These are phyloP conservation scores for Pseudomicrostroma phylloplanum DNA, from an alignment of 1,284 basidiomycete species.

Conservation along the genomic window DNA sequence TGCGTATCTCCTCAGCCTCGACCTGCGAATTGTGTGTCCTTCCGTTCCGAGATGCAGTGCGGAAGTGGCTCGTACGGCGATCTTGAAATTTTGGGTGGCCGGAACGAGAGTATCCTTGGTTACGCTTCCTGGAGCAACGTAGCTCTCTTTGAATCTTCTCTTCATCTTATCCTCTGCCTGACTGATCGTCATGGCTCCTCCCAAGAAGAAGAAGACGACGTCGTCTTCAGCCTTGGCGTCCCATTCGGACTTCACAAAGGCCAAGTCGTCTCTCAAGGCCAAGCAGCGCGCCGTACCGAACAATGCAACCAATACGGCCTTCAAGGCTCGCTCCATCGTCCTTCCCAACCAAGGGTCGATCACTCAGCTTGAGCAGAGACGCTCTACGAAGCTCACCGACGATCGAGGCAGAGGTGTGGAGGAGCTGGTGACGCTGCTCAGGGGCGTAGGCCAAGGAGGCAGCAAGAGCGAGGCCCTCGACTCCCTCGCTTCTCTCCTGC, in stretches of 20 bases:
- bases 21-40: too few species aligned
- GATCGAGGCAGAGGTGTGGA: slow-evolving; percentile 9
- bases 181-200: background rate
- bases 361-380: slow-evolving; percentile 1
- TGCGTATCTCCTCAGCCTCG: too few species aligned
- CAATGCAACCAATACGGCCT: slow-evolving; percentile 16
- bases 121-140: too few species aligned
- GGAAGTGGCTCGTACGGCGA: too few species aligned
- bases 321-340: slow-evolving; percentile 13
- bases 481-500: background rate
- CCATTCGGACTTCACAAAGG: slow-evolving; percentile 7
- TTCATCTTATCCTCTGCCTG: too few species aligned
- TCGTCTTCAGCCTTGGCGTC: background rate
- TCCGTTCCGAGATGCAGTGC: too few species aligned
- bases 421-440: slow-evolving; percentile 7
- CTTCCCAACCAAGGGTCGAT: slow-evolving; percentile 11
- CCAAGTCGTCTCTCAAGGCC: slow-evolving; percentile 8
- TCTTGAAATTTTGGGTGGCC: too few species aligned
- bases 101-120: too few species aligned
- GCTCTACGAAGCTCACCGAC: slow-evolving; percentile 9
- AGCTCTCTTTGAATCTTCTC: too few species aligned
- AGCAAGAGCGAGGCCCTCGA: slow-evolving; percentile 10
- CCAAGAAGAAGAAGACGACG: slow-evolving; percentile 3
- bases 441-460: slow-evolving; percentile 5
- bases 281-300: slow-evolving; percentile 6